Conservation (phyloP, 2,329 filamentous ascomycete species). For the Magnaporthiopsis rhizophila region DNA sequence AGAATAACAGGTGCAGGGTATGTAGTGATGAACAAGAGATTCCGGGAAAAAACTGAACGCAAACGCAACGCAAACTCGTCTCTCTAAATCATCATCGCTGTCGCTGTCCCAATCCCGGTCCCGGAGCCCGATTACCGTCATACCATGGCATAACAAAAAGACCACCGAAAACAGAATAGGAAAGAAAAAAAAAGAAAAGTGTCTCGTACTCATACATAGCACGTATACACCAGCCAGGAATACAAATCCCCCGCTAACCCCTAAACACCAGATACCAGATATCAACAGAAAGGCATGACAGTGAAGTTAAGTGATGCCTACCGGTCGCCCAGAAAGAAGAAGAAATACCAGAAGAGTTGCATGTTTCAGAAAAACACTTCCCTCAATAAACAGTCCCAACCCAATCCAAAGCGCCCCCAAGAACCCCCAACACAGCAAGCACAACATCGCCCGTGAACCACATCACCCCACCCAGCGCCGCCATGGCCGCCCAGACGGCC, state of each 20-base stretch:
- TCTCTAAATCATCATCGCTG: too few relatives aligned
- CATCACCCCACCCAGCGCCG: not conserved
- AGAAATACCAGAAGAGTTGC: not conserved
- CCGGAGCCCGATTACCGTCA: too few relatives aligned
- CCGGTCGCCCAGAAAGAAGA: not conserved
- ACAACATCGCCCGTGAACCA: not conserved
- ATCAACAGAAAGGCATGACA: not conserved
- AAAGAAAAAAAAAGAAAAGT: too few relatives aligned
- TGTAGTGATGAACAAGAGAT: not conserved
- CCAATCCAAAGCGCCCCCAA: slow-evolving; percentile 8
- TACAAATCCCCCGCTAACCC: not conserved
- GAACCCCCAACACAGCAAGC: not conserved
- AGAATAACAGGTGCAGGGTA: not conserved
- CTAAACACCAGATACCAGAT: not conserved
- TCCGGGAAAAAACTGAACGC: not conserved
- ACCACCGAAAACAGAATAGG: not conserved
- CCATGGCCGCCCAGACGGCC: slow-evolving; percentile 1
- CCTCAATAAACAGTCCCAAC: slow-evolving; percentile 6
- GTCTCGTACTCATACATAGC: not conserved
- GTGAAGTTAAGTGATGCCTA: too few relatives aligned
- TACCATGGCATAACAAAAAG: not conserved
- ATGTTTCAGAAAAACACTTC: not conserved
- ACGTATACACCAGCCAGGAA: not conserved
- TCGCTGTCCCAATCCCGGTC: too few relatives aligned
- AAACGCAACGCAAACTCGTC: not conserved